These are phyloP conservation scores for Ichthyophthirius multifiliis DNA, from an alignment of 169 alveolate species.

Conservation along the genomic window DNA sequence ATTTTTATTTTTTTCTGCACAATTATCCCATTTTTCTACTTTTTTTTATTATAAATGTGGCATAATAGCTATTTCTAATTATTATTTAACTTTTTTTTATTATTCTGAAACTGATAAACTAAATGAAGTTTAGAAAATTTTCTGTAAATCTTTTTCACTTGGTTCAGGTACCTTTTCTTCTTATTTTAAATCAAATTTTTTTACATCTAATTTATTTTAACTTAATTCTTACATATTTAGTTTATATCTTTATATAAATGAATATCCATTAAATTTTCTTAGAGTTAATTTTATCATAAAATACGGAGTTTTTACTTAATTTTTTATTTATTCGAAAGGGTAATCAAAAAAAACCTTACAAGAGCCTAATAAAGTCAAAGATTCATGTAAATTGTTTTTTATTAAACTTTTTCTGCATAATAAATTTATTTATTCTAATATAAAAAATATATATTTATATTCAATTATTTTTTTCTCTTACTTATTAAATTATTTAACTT, in stretches of 20 bases:
- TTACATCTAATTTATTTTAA: not conserved
- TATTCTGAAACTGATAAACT: not conserved
- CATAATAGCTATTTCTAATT: not conserved
- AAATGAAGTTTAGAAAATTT: not conserved
- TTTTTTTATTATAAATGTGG: constrained; percentile 1
- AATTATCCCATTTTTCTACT: constrained; percentile 10
- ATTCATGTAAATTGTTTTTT: not conserved
- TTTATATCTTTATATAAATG: not conserved
- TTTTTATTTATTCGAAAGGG: constrained; percentile 1
- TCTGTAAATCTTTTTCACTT: not conserved
- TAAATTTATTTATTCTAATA: not conserved
- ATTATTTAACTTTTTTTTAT: not conserved
- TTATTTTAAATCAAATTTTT: not conserved
- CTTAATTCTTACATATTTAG: not conserved
- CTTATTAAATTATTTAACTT: not conserved
- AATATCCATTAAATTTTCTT: not conserved
- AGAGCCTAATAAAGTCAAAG: not conserved
- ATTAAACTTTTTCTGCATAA: not conserved
- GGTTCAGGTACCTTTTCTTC: constrained; percentile 1
- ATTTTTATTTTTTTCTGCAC: constrained; percentile 5
- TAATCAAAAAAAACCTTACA: not conserved
- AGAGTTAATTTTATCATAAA: not conserved
- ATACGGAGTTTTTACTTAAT: not conserved
- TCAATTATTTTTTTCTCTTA: not conserved
- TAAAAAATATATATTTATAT: not conserved